Evolutionary conservation across 2,329 filamentous ascomycete genomes (phyloP).

Genomic region (Alternaria infectoria): DNA sequence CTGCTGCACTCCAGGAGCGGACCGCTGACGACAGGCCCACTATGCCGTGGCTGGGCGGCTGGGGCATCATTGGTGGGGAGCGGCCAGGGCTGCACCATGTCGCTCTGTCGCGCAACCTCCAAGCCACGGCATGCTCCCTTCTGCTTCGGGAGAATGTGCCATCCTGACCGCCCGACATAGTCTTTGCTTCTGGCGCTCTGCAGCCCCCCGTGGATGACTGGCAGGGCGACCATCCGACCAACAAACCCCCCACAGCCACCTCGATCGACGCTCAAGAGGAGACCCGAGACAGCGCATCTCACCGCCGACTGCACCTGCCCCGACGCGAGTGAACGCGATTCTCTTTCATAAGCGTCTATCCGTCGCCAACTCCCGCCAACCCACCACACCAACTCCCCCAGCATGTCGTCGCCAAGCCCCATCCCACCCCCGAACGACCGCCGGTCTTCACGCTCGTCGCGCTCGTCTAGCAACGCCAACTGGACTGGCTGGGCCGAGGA

Average conservation of each 20-base stretch:
- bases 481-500: slow-evolving; percentile 29
- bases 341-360: not conserved
- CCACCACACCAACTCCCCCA: not conserved
- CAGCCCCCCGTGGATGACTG: slow-evolving; percentile 8
- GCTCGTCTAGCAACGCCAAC: slow-evolving; percentile 40
- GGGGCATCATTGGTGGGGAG: not conserved
- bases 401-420: slow-evolving; percentile 46
- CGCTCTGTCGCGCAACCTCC: slow-evolving; percentile 28
- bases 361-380: not conserved
- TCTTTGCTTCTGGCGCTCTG: slow-evolving; percentile 17
- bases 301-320: not conserved
- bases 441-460: slow-evolving; percentile 45
- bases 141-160: slow-evolving; percentile 23
- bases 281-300: slow-evolving; percentile 9
- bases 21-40: slow-evolving; percentile 19
- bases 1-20: slow-evolving; percentile 19
- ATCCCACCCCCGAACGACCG: slow-evolving; percentile 46
- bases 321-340: not conserved
- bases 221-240: slow-evolving; percentile 7
- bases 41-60: slow-evolving; percentile 1
- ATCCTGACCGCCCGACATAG: slow-evolving; percentile 25
- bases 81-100: not conserved
- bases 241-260: slow-evolving; percentile 4
- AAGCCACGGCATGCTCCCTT: slow-evolving; percentile 20
- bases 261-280: slow-evolving; percentile 3